Evolutionary conservation across 2,329 filamentous ascomycete species (phyloP), one percentile per base, ranked within the genome.

Genomic region (Nakataea oryzae): DNA sequence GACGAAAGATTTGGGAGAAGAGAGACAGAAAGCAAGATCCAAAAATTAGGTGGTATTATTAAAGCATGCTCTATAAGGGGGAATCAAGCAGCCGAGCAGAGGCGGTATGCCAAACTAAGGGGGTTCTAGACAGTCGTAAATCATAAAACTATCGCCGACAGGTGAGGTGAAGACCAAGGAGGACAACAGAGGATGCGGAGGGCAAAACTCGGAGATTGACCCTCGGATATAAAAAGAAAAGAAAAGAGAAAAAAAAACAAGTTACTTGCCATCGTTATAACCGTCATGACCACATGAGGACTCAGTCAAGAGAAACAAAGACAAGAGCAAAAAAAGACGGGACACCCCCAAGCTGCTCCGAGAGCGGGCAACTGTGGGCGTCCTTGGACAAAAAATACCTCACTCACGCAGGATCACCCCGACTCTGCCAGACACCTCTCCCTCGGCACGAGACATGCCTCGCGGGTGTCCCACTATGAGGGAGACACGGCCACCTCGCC

Each of bases 401-500:
- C 34, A 47, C 14, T 4, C 34, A 21, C 14, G 14, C n/a, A n/a
- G n/a, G n/a, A n/a, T n/a, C n/a, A 21, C 3, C 14, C 14, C 34
- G 34, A 41, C 14, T 5, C 34, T 41, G 34, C 14, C 21, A 50
- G n/a, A n/a, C 11, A 7, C 17, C 9, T 3, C 41, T 50, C 9
- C 1, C 17, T 21, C 9, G n/a, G n/a, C n/a, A n/a, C 17, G 6
- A 47, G n/a, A 7, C 41, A n/a, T n/a, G 17, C n/a, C 41, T 21
- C 3, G n/a, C 41, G n/a, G 41, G 0, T 8, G 17, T 17, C 21
- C 1, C 41, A 50, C 7, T n/a, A 8, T 17, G 66, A 65, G 3
- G 65, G 63, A 26, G 66, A 64, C n/a, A 64, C 66, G 3, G 60
- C 63, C 2, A 68, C 68, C 27, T 66, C 65, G 7, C 80, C 80